These are phyloP conservation scores for Beauveria bassiana DNA, from an alignment of 2,329 filamentous ascomycete genomes.

Conservation along the genomic window DNA sequence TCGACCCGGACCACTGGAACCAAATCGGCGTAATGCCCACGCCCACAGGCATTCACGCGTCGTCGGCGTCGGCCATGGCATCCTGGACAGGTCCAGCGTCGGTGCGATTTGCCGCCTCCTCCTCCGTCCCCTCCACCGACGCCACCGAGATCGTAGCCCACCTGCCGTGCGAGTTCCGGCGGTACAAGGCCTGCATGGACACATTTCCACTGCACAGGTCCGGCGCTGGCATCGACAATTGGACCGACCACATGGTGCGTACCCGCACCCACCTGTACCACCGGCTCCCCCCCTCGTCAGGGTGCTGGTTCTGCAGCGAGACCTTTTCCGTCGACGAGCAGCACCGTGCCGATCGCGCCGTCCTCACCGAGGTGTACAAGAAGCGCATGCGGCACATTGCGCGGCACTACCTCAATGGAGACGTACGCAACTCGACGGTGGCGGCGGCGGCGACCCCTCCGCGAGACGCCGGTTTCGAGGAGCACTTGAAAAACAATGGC, in stretches of 20 bases:
- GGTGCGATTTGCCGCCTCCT: not conserved
- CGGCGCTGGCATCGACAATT: conserved; percentile 24
- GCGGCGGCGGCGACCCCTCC: conserved; percentile 19
- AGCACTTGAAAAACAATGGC: conserved; percentile 24
- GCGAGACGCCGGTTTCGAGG: conserved; percentile 33
- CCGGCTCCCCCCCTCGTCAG: conserved; percentile 26
- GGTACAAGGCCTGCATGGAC: conserved; percentile 26
- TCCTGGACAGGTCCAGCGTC: not conserved
- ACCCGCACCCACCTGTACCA: conserved; percentile 33
- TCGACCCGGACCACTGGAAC: not conserved
- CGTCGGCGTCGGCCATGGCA: not conserved
- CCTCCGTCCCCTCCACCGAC: not conserved
- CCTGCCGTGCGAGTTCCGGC: conserved; percentile 40
- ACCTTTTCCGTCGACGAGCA: conserved; percentile 20
- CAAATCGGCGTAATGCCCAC: not conserved
- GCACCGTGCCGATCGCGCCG: conserved; percentile 5
- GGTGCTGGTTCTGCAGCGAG: conserved; percentile 46
- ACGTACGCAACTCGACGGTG: too few species aligned
- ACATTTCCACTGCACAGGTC: conserved; percentile 28
- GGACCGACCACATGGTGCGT: conserved; percentile 38
- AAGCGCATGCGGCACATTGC: conserved; percentile 43
- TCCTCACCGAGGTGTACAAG: not conserved
- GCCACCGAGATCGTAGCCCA: not conserved
- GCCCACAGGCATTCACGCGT: not conserved
- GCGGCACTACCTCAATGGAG: conserved; percentile 29